Evolutionary conservation across 169 alveolate genomes (phyloP).

Genomic region (Babesia sp.): DNA sequence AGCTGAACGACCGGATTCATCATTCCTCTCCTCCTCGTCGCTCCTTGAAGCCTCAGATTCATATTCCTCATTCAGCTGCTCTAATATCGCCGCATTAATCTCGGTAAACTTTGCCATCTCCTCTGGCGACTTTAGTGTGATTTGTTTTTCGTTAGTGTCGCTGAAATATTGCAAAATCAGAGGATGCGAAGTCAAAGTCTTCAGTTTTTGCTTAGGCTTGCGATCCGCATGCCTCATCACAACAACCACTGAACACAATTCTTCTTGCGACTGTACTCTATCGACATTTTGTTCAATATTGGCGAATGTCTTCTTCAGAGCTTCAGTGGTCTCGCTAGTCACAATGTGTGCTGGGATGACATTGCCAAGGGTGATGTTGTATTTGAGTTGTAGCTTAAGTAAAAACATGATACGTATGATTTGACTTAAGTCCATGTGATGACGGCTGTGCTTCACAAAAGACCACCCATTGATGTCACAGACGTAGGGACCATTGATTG

Average conservation of each 20-base stretch:
- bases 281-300: conserved; percentile 58
- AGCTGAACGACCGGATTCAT: not conserved
- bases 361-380: conserved; percentile 67
- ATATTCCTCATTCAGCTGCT: conserved; percentile 50
- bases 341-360: conserved; percentile 68
- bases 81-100: conserved; percentile 68
- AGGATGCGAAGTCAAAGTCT: conserved; percentile 85
- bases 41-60: not conserved
- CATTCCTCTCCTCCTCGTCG: not conserved
- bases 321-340: conserved; percentile 68
- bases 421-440: conserved; percentile 92
- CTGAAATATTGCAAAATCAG: conserved; percentile 79
- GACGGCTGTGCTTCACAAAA: conserved; percentile 92
- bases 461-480: conserved; percentile 98
- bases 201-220: conserved; percentile 96
- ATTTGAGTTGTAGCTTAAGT: conserved; percentile 72
- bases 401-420: conserved; percentile 76
- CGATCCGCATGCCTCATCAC: conserved; percentile 98
- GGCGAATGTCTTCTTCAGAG: conserved; percentile 66
- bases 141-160: conserved; percentile 74
- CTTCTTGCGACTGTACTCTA: conserved; percentile 79
- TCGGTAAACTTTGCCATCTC: conserved; percentile 80
- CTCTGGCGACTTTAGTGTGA: conserved; percentile 90
- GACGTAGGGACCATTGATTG: conserved; percentile 89
- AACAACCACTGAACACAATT: conserved; percentile 93